phyloP scores from a whole-genome alignment of 208 protist species.

The Leishmania amazonensis region DNA sequence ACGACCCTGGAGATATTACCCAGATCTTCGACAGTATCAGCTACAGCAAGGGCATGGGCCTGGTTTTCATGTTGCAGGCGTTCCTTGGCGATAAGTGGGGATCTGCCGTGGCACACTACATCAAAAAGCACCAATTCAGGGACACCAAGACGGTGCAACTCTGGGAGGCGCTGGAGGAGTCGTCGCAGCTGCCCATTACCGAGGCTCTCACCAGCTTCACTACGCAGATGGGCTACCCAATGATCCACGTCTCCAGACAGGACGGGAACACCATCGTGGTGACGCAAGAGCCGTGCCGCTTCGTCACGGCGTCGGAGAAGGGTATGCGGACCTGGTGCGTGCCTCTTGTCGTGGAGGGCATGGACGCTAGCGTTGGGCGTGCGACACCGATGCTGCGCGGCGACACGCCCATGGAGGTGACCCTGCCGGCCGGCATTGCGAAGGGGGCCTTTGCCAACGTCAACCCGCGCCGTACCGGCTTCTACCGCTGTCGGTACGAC shows the following conservation, averaged over 20 bases:
- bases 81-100: conserved; percentile 92
- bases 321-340: conserved; percentile 60
- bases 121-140: conserved; percentile 89
- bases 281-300: conserved; percentile 65
- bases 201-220: conserved; percentile 94
- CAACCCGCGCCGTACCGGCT: conserved; percentile 76
- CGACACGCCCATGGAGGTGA: conserved; percentile 39
- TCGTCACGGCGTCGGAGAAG: conserved; percentile 39
- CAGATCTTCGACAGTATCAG: conserved; percentile 98
- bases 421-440: conserved; percentile 41
- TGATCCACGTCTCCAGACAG: conserved; percentile 67
- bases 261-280: conserved; percentile 15
- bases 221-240: conserved; percentile 93
- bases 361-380: conserved; percentile 29
- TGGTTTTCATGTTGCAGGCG: conserved; percentile 94
- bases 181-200: conserved; percentile 76
- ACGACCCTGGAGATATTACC: conserved; percentile 91
- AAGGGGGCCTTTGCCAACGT: conserved; percentile 45
- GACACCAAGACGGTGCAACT: conserved; percentile 95
- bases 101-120: conserved; percentile 90
- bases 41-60: conserved; percentile 95
- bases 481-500: conserved; percentile 90
- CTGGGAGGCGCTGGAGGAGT: conserved; percentile 93
- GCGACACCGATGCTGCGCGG: conserved; percentile 59
- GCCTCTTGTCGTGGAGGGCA: conserved; percentile 65